Evolutionary conservation across 163 green algal genomes (phyloP), one percentile per base, ranked within the genome.

Genomic region (Dunaliella salina): DNA sequence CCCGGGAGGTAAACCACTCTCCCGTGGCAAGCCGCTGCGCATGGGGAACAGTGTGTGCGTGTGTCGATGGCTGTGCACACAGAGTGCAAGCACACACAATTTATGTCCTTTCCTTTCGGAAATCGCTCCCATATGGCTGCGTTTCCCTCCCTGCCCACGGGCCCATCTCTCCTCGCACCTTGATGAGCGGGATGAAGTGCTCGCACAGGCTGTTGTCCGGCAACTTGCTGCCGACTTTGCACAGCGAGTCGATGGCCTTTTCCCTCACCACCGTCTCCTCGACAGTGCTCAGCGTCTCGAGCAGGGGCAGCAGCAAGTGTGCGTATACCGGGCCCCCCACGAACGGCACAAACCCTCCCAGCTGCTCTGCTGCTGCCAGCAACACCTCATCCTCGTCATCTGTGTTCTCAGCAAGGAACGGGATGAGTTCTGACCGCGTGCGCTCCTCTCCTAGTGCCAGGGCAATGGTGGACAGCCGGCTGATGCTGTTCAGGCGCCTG

Each of bases 181-280:
- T 96, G 32, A 98, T 90, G 22, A 98, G 88, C 0, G 97, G 97
- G 12, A 98, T 87, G 80, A 98, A 96, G 84, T 97, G 89, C 81
- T 98, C 92, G 63, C 88, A 87, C 26, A 96, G 87, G 85, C 88
- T 92, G 63, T 50, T 82, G n/a, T 94, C 88, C 24, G 93, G 92
- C 90, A 99, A 92, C 85, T 95, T 87, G 25, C 89, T 86, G 1
- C 90, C 95, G 32, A 99, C 94, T 82, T 96, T 95, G 85, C 85
- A 88, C 25, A 98, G 89, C 18, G 93, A 96, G 84, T 97, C 94
- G 33, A 98, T 96, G 25, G 97, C 97, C 72, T 95, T 97, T 57
- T 99, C 96, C 22, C 97, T 88, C 46, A 99, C 97, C 40, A 99
- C 97, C 13, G 97, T 99, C 89, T 99, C 97, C 87, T 99, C 97